Conservation (phyloP, 106 monocot genomes). For the Phalaenopsis equestris region DNA sequence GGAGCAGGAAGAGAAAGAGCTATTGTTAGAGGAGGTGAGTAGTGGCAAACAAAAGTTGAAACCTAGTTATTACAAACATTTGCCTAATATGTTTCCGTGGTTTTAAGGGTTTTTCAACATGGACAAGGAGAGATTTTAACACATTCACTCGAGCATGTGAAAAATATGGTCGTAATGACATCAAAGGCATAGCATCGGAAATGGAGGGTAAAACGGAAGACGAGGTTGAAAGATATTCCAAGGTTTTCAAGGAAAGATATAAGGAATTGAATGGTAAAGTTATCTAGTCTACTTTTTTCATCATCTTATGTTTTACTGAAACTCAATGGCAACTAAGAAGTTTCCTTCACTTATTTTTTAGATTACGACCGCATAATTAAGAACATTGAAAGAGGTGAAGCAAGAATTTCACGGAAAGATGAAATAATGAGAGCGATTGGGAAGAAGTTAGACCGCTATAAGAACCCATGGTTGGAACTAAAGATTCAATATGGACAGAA, state of each 20-base stretch:
- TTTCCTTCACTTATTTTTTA: conserved; percentile 6
- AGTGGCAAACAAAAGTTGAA: neutral
- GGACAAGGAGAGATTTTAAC: conserved; percentile 76
- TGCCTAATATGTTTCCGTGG: conserved; percentile 1
- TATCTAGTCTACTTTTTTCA: neutral
- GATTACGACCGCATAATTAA: conserved; percentile 78
- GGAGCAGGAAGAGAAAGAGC: conserved; percentile 64
- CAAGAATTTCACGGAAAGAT: conserved; percentile 73
- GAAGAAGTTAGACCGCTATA: conserved; percentile 72
- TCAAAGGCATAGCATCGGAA: conserved; percentile 63
- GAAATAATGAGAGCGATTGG: conserved; percentile 85
- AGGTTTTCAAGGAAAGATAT: conserved; percentile 70
- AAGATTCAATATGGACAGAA: conserved; percentile 86
- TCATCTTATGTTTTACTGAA: neutral
- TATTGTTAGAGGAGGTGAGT: conserved; percentile 54
- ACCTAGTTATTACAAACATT: neutral
- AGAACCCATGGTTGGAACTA: conserved; percentile 78
- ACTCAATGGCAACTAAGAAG: neutral
- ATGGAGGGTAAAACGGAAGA: conserved; percentile 70
- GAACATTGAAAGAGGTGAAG: conserved; percentile 81
- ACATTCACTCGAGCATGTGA: conserved; percentile 77
- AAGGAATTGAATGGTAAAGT: conserved; percentile 56
- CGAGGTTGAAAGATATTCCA: conserved; percentile 73
- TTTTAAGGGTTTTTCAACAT: conserved; percentile 63
- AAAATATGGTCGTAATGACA: conserved; percentile 72